phyloP scores from a whole-genome alignment of 2,329 filamentous ascomycete genomes.

The Lasiodiplodia gonubiensis region DNA sequence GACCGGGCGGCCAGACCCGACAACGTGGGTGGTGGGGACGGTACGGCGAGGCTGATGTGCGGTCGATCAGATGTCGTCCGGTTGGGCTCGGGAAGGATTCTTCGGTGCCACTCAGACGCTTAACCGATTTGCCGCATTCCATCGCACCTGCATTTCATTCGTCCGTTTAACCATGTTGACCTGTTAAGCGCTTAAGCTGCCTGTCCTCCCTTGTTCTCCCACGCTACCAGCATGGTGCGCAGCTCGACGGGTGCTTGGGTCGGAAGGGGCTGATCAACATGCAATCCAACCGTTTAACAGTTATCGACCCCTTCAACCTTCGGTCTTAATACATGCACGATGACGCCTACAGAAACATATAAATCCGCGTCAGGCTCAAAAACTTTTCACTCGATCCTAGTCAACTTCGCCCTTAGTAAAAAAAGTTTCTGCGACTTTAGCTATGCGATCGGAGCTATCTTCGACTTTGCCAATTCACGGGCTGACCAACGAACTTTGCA shows the following conservation, averaged over 20 bases:
- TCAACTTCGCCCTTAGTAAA: too few relatives aligned
- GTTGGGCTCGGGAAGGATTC: conserved; percentile 4
- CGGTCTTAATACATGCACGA: too few relatives aligned
- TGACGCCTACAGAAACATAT: too few relatives aligned
- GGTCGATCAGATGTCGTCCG: conserved; percentile 17
- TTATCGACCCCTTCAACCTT: too few relatives aligned
- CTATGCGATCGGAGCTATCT: too few relatives aligned
- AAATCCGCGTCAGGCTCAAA: too few relatives aligned
- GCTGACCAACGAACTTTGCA: background rate
- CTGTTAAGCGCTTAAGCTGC: background rate
- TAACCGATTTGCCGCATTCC: conserved; percentile 11
- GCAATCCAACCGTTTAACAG: background rate
- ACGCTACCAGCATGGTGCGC: background rate
- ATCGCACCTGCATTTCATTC: background rate
- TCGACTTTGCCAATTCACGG: too few relatives aligned
- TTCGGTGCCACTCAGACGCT: conserved; percentile 2
- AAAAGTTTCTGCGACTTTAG: too few relatives aligned
- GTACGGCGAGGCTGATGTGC: conserved; percentile 8
- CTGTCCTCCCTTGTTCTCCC: background rate
- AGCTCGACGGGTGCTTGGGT: background rate
- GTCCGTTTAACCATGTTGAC: background rate
- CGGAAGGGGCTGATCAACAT: background rate
- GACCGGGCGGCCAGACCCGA: background rate
- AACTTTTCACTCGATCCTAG: too few relatives aligned
- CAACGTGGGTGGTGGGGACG: conserved; percentile 16